Evolutionary conservation across 2,329 filamentous ascomycete species (phyloP).

Genomic region (Botryotinia calthae): DNA sequence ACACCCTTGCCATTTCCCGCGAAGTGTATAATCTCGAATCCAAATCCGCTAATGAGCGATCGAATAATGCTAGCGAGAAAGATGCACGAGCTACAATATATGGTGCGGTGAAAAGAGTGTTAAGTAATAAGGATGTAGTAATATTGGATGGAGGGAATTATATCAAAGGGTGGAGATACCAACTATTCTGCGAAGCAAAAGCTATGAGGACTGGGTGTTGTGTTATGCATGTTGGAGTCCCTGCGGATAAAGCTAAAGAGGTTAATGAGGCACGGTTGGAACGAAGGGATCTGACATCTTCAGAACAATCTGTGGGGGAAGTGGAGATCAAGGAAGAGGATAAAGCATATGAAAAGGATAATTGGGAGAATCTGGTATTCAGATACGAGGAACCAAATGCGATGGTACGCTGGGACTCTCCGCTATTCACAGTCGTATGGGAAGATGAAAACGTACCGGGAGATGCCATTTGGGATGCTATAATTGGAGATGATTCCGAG

Average conservation of each 20-base stretch:
- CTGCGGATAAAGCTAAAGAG: conserved; percentile 49
- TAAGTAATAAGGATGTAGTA: conserved; percentile 71
- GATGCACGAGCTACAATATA: conserved; percentile 75
- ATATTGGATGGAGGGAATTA: conserved; percentile 81
- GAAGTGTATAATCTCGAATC: conserved; percentile 66
- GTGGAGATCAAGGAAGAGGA: conserved; percentile 35
- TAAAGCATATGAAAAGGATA: conserved; percentile 32
- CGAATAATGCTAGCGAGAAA: conserved; percentile 74
- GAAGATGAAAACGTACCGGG: conserved; percentile 69
- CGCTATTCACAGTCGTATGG: conserved; percentile 75
- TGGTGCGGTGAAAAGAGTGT: conserved; percentile 72
- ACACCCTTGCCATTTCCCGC: conserved; percentile 66
- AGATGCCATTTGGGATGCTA: conserved; percentile 70
- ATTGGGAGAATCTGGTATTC: conserved; percentile 48
- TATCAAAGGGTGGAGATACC: conserved; percentile 87
- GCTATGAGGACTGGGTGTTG: conserved; percentile 73
- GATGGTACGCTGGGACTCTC: conserved; percentile 82
- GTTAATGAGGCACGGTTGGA: conserved; percentile 60
- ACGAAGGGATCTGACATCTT: conserved; percentile 35
- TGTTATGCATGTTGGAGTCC: conserved; percentile 64
- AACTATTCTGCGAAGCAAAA: conserved; percentile 82
- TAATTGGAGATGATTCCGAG: conserved; percentile 58
- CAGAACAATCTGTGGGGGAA: conserved; percentile 29
- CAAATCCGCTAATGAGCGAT: conserved; percentile 59
- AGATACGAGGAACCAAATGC: conserved; percentile 83